Percentiles rank a stretch among this genome's conserved stretches.
Conservation (phyloP, 1,284 basidiomycete species). For the Blastosporella zonata region DNA sequence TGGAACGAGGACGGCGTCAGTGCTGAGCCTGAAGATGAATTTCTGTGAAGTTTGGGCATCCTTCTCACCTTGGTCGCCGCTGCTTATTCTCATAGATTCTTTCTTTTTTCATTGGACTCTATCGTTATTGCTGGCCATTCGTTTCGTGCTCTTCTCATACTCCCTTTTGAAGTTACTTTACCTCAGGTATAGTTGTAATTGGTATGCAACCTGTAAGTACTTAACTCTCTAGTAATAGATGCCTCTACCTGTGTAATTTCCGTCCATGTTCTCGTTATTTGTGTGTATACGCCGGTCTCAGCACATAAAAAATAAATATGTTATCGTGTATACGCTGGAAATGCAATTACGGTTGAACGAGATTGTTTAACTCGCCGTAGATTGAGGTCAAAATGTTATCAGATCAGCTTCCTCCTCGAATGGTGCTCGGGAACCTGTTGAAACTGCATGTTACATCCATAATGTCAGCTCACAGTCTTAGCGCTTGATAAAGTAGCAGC, state of each 20-base stretch:
- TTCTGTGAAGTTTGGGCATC: conserved; percentile 11
- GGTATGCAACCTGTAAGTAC: conserved; percentile 1
- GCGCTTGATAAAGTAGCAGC: too few species aligned
- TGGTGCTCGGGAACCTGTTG: too few species aligned
- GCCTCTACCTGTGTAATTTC: neutral
- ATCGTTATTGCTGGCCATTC: neutral
- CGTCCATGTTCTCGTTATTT: too few species aligned
- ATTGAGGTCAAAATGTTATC: too few species aligned
- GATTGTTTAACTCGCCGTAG: too few species aligned
- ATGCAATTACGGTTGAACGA: too few species aligned
- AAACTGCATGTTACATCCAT: too few species aligned
- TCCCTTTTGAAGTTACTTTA: conserved; percentile 3
- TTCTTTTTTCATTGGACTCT: neutral
- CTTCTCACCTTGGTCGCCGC: neutral
- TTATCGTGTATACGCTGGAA: too few species aligned
- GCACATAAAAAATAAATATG: too few species aligned
- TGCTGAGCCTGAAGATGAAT: conserved; percentile 24
- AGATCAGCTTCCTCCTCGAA: too few species aligned
- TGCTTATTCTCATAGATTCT: neutral
- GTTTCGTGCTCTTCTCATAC: neutral
- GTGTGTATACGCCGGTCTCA: too few species aligned
- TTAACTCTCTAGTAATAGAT: neutral
- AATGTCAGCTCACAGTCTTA: too few species aligned
- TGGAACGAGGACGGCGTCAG: conserved; percentile 73
- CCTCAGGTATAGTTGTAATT: conserved; percentile 4